Conservation (phyloP, 192 early-diverging fungal species). For the Pecoramyces ruminantium region DNA sequence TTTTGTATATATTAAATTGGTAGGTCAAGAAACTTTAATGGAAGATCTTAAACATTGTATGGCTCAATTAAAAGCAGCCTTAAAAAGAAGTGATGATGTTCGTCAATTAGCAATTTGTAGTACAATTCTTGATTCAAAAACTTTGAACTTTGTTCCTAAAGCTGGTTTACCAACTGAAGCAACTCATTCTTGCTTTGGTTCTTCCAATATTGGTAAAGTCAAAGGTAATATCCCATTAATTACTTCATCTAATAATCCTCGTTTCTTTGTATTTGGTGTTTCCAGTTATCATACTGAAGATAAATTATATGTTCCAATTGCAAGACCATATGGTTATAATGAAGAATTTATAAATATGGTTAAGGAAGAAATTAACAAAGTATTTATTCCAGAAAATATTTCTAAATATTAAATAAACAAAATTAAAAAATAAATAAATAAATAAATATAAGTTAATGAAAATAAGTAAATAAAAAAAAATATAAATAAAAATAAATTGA, state of each 20-base stretch:
- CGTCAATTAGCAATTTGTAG: neutral
- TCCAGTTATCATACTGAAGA: neutral
- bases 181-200: neutral
- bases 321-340: neutral
- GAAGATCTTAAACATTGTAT: neutral
- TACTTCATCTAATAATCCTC: neutral
- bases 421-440: neutral
- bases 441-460: too few species aligned
- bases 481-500: too few species aligned
- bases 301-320: neutral
- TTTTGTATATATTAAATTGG: neutral
- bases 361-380: neutral
- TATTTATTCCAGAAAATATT: neutral
- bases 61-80: neutral
- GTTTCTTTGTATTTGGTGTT: neutral
- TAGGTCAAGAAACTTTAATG: neutral
- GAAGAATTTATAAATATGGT: neutral
- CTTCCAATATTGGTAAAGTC: neutral
- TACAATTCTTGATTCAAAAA: neutral
- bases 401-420: neutral
- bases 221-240: neutral
- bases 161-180: neutral
- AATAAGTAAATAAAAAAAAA: too few species aligned
- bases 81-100: neutral
- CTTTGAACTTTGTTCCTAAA: neutral